Evolutionary conservation across 176 grass and related monocot species (phyloP).

Genomic region (Eleusine indica): DNA sequence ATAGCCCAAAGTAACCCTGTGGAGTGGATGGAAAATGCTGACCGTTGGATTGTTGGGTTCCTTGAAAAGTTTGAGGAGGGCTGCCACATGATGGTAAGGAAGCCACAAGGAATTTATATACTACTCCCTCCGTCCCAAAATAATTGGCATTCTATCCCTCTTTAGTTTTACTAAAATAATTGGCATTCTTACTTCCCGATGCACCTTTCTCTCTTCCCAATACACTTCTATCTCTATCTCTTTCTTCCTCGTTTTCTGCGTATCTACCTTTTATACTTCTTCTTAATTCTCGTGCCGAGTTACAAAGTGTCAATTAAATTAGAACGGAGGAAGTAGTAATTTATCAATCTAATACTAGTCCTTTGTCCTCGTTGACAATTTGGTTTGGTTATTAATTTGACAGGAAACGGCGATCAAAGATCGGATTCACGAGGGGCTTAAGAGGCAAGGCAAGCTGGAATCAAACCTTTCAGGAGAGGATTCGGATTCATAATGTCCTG

Average conservation of each 20-base stretch:
- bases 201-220: too few relatives aligned
- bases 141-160: too few relatives aligned
- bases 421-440: constrained; percentile 70
- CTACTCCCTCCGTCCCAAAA: too few relatives aligned
- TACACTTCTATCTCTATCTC: too few relatives aligned
- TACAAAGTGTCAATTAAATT: too few relatives aligned
- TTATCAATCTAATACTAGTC: neutral
- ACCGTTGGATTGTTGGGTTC: constrained; percentile 85
- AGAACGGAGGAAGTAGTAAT: too few relatives aligned
- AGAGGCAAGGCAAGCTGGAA: constrained; percentile 53
- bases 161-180: too few relatives aligned
- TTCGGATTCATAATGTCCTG: constrained; percentile 24
- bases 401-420: constrained; percentile 72
- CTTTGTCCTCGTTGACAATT: neutral
- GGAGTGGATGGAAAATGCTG: constrained; percentile 91
- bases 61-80: constrained; percentile 95
- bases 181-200: too few relatives aligned
- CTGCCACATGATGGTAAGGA: constrained; percentile 87
- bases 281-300: too few relatives aligned
- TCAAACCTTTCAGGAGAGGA: constrained; percentile 42
- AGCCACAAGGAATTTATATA: neutral
- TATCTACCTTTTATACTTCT: too few relatives aligned
- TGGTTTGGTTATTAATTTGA: constrained; percentile 24
- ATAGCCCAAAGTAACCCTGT: constrained; percentile 68
- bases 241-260: too few relatives aligned